phyloP scores from a whole-genome alignment of 2,329 filamentous ascomycete species.

The Beauveria australis region DNA sequence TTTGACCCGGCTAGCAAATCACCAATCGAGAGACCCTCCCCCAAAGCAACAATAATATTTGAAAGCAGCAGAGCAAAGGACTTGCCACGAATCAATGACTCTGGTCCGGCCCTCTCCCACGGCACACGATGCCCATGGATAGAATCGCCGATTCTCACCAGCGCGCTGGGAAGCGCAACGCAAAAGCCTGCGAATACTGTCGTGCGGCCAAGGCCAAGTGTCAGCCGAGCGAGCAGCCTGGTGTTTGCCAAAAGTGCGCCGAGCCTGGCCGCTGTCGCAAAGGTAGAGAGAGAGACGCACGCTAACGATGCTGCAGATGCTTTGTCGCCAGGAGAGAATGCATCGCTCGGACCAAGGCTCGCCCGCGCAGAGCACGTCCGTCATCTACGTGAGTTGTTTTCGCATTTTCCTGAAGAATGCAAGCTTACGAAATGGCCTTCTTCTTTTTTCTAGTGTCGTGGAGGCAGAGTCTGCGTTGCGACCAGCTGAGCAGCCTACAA shows the following conservation, averaged over 20 bases:
- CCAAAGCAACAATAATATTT: background rate
- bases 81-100: background rate
- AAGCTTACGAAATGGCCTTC: too few relatives aligned
- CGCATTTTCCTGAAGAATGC: too few relatives aligned
- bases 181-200: constrained; percentile 11
- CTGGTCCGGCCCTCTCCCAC: background rate
- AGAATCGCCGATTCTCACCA: background rate
- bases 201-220: constrained; percentile 11
- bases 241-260: constrained; percentile 10
- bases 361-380: constrained; percentile 5
- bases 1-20: background rate
- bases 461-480: background rate
- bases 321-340: constrained; percentile 11
- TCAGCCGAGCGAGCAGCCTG: constrained; percentile 11
- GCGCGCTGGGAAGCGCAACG: background rate
- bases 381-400: background rate
- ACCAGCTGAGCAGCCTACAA: background rate
- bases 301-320: constrained; percentile 3
- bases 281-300: background rate
- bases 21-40: background rate
- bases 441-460: background rate
- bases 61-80: background rate
- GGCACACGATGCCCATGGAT: background rate
- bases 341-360: constrained; percentile 10
- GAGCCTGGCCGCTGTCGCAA: background rate